Evolutionary conservation across 495 filamentous ascomycete species (phyloP), one percentile per base, ranked within the genome.

Genomic region (Clohesyomyces aquaticus): DNA sequence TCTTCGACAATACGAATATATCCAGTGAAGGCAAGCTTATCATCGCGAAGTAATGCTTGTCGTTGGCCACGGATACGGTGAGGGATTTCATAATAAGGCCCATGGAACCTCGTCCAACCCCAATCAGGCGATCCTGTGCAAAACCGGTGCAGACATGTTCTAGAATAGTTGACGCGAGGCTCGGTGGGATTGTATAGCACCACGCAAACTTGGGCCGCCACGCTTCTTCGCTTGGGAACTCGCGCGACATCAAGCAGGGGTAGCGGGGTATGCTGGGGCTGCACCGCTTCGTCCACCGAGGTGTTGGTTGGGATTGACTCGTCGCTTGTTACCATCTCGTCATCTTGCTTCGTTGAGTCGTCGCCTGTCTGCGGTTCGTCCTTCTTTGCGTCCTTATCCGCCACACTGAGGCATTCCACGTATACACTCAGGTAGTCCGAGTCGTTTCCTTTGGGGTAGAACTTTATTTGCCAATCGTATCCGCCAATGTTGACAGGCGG

Each of bases 401-500:
- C 73, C 18, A 82, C 73, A 74, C 79, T 65, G 1, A 85, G 82
- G 71, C 84, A 86, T 72, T 88, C 86, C 16, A 89, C 74, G 60
- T 88, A 88, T 27, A 87, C 72, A 61, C 85, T 87, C 52, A 87
- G 61, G n/a, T 81, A 80, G 55, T 82, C 78, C 2, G 83, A 83
- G 67, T 84, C 81, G 71, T 88, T 87, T 19, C 86, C 86, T 45
- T 80, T 79, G 16, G 86, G 86, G 63, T 84, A 89, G 74, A 87
- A 87, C 68, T 87, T 88, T 74, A 89, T 84, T 21, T 81, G 84
- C 85, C 85, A 88, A 73, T 86, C 86, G 63, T 83, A 84, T 35
- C 82, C 85, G 1, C 83, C 86, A 59, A 88, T 76, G 54, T 75
- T 78, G 3, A 85, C 80, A 9, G 79, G 71, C 0, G 81, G 83